Base-by-base conservation (phyloP, 1,139 yeast species). In the Blastobotrys illinoisensis region DNA sequence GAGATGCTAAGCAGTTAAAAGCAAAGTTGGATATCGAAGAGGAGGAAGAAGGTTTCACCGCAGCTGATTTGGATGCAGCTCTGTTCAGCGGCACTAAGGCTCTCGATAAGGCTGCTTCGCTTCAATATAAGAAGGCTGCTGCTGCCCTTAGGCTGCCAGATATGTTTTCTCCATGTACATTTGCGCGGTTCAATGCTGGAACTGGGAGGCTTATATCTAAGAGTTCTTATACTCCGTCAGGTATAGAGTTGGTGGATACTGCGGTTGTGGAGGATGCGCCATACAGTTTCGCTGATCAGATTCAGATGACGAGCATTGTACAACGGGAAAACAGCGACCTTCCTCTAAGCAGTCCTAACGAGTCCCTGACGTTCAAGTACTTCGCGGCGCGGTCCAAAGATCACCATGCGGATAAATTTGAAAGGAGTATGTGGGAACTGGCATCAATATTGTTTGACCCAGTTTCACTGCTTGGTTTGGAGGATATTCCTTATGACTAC, bases 361-460 rank as follows among this genome's bases (percentile, higher is more conserved):
- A 46, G 3, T 46, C 45, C 9, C 47, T 64, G 28, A 56, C 61
- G 5, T 62, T 65, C 52, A 54, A 55, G 32, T 52, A 53, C 40
- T 46, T 62, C 7, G 51, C 51, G 11, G 45, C 47, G 21, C 45
- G 53, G 19, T 48, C 45, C 24, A 9, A 45, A 9, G 28, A 44
- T 5, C n/a, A 19, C 7, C 50, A 23, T 13, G 26, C 46, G 28
- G 32, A 46, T 6, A 13, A 18, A 14, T 45, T 52, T n/a, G 67
- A 64, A 32, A 28, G 44, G 1, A 45, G 56, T 11, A 26, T 68
- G 20, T 82, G 88, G 80, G 73, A 74, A 21, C 70, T 86, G 46
- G 77, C 84, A 0, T 79, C 86, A 0, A 74, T 81, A 19, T 69
- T 86, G 44, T 85, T 83, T 67, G 93, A 86, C 63, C 71, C 72